Evolutionary conservation across 805 yeast species (phyloP), one percentile per base, ranked within the genome.

Genomic region (Candida qinlingensis): DNA sequence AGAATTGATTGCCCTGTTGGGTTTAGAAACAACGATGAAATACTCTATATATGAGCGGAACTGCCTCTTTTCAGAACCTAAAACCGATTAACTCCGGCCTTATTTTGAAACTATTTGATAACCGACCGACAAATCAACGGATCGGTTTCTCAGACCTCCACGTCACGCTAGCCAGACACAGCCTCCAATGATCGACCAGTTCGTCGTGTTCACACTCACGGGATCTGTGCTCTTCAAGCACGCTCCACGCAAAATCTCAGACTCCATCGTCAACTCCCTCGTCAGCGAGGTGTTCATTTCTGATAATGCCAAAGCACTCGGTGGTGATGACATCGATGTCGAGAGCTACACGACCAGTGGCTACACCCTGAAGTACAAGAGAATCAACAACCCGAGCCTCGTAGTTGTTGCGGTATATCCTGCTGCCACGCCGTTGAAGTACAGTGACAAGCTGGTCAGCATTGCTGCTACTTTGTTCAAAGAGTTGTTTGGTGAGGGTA

Each of bases 171-270:
- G 41, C 31, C 11, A 30, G 11, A 29, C n/a, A 28, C 29, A 28
- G 9, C 19, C 19, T 19, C 19, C 19, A 26, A 71, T 74, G 80
- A 68, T 76, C 41, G 81, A 76, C 53, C 77, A 72, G 53, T 69
- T 77, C 47, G 56, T 72, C 8, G 69, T 80, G 1, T 79, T 80
- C 60, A 68, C 75, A 4, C 71, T 73, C 1, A 73, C 78, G 8
- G 87, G 87, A 1, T 60, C 72, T 9, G 81, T 81, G 27, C 65
- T 74, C 12, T 80, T 75, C 73, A 71, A 72, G 56, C 63, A 73
- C 48, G 69, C 73, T 31, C 65, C 70, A 3, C 69, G 56, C 57
- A 67, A 64, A 52, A 67, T 75, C 13, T 64, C 79, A 1, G 67
- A 65, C 12, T 41, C 66, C 3, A 66, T 76, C 1, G 61, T 77